Conservation (phyloP, 192 early-diverging fungal species). For the Podila horticola region DNA sequence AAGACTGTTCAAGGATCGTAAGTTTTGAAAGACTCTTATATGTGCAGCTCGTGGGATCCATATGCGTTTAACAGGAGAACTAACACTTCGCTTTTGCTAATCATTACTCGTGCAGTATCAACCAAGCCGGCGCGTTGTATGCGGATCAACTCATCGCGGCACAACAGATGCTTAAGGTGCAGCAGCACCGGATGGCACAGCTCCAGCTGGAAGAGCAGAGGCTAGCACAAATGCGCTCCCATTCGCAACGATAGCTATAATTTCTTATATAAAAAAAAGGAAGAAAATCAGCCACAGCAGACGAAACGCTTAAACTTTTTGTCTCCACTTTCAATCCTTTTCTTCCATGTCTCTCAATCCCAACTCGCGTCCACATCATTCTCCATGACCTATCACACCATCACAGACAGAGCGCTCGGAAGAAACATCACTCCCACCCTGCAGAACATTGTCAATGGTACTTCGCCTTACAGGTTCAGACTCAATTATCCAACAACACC, state of each 20-base stretch:
- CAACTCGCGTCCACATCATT: background rate
- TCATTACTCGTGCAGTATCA: conserved; percentile 11
- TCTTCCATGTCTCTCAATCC: background rate
- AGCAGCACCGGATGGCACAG: conserved; percentile 39
- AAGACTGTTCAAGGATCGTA: conserved; percentile 44
- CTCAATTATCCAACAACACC: background rate
- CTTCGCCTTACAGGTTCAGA: background rate
- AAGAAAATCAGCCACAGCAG: background rate
- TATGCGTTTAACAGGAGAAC: background rate
- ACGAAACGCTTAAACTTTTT: background rate
- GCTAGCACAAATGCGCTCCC: conserved; percentile 22
- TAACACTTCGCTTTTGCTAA: background rate
- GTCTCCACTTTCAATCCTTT: background rate
- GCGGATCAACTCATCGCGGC: conserved; percentile 26
- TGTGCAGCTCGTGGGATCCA: background rate
- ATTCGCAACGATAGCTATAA: too few relatives aligned
- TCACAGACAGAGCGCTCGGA: conserved; percentile 22
- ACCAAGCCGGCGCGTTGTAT: conserved; percentile 22
- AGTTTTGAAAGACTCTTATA: background rate
- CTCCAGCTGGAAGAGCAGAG: conserved; percentile 28
- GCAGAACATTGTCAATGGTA: conserved; percentile 43
- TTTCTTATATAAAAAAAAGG: too few relatives aligned
- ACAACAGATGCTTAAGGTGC: conserved; percentile 32
- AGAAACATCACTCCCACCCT: conserved; percentile 17
- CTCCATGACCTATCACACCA: conserved; percentile 30